These are phyloP conservation scores for Penicillium desertorum DNA, from an alignment of 495 filamentous ascomycete genomes.

Conservation along the genomic window DNA sequence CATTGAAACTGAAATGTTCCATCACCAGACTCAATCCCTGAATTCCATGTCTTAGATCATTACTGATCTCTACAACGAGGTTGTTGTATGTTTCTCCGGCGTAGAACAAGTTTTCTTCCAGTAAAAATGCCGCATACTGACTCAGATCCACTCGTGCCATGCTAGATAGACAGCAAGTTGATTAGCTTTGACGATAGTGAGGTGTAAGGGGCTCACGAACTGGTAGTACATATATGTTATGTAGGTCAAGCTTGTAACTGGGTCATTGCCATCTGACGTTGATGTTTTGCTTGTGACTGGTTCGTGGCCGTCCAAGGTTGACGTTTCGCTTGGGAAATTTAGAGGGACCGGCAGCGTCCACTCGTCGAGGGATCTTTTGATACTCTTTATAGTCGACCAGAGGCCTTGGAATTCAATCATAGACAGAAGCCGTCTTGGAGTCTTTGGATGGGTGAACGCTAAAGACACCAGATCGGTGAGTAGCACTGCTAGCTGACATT, in stretches of 20 bases:
- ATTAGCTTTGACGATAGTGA: neutral
- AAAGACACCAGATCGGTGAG: constrained; percentile 47
- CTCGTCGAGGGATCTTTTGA: constrained; percentile 20
- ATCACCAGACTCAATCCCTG: constrained; percentile 25
- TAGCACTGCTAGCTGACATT: constrained; percentile 46
- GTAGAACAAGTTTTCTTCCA: constrained; percentile 27
- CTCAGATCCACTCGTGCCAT: constrained; percentile 31
- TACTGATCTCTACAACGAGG: constrained; percentile 18
- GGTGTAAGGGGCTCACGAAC: constrained; percentile 27
- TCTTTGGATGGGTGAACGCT: constrained; percentile 36
- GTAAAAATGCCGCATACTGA: constrained; percentile 28
- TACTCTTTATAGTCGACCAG: constrained; percentile 16
- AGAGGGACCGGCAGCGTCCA: constrained; percentile 23
- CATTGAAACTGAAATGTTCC: constrained; percentile 35
- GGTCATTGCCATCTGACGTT: constrained; percentile 22
- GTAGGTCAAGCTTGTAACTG: constrained; percentile 41
- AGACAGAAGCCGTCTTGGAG: constrained; percentile 11
- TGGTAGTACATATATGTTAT: constrained; percentile 54
- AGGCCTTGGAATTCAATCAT: constrained; percentile 18
- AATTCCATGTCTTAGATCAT: constrained; percentile 26
- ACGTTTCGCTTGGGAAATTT: neutral
- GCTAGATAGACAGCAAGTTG: constrained; percentile 7
- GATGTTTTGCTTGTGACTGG: neutral
- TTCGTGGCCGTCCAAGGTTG: no score
- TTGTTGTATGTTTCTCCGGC: constrained; percentile 17